Percentiles rank a stretch among this genome's conserved stretches.
Evolutionary conservation across 2,329 filamentous ascomycete genomes (phyloP).

Genomic region (Furcasterigmium furcatum): DNA sequence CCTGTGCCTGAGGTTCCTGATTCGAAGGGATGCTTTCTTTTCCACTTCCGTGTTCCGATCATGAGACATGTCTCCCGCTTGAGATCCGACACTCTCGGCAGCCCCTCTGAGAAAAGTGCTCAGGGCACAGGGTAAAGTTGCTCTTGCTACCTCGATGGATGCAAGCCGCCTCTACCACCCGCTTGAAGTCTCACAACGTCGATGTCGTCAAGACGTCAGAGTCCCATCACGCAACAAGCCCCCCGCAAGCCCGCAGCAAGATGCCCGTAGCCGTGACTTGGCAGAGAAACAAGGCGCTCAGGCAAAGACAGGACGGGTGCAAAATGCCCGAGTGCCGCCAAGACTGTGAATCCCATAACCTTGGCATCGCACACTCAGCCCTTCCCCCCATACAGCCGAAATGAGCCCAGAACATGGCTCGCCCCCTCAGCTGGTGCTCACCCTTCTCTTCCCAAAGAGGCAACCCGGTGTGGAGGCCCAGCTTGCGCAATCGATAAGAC

Average conservation of each 20-base stretch:
- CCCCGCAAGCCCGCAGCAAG: too few relatives aligned
- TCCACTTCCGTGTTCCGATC: not conserved
- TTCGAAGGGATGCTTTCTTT: not conserved
- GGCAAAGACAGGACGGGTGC: not conserved
- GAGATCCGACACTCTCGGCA: not conserved
- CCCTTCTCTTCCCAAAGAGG: too few relatives aligned
- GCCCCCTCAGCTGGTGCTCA: not conserved
- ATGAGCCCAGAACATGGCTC: constrained; percentile 2
- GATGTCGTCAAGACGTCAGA: too few relatives aligned
- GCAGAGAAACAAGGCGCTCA: not conserved
- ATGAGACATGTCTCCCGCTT: not conserved
- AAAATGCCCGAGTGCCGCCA: not conserved
- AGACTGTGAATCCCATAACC: not conserved
- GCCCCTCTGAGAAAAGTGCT: not conserved
- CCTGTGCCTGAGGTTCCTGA: too few relatives aligned
- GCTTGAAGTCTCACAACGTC: too few relatives aligned
- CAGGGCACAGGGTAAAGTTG: too few relatives aligned
- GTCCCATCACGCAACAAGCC: not conserved
- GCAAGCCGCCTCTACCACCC: too few relatives aligned
- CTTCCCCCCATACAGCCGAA: not conserved
- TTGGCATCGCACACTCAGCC: not conserved
- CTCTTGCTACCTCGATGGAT: too few relatives aligned
- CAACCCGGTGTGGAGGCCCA: not conserved
- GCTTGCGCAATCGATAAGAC: not conserved
- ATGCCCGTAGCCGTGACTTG: too few relatives aligned